A percentile compares a stretch with the other conserved stretches of the same genome.
phyloP scores from a whole-genome alignment of 179 eudicot genomes.

The Dionaea muscipula region DNA sequence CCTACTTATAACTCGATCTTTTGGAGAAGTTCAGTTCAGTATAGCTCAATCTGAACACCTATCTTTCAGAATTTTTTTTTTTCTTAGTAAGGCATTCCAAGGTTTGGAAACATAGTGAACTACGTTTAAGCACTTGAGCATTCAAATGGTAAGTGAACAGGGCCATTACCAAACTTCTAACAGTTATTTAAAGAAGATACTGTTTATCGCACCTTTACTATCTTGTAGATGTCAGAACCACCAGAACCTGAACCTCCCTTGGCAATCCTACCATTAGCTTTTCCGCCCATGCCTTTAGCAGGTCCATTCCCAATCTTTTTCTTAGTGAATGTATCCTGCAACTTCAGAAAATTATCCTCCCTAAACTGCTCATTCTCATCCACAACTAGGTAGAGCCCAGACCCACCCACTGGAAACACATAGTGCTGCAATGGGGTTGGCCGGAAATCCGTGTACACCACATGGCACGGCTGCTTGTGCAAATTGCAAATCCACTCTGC shows the following conservation, averaged over 20 bases:
- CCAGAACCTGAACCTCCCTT: slow-evolving; percentile 66
- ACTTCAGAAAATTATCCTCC: slow-evolving; percentile 79
- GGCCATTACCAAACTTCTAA: neutral
- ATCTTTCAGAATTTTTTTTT: too few species aligned
- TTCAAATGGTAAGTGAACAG: too few species aligned
- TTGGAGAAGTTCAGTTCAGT: too few species aligned
- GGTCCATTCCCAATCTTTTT: slow-evolving; percentile 33
- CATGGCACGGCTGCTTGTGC: slow-evolving; percentile 96
- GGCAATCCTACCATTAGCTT: slow-evolving; percentile 64
- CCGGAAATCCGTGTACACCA: slow-evolving; percentile 89
- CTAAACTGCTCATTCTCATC: slow-evolving; percentile 95
- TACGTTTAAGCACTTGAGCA: too few species aligned
- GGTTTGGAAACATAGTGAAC: too few species aligned
- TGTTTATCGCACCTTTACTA: slow-evolving; percentile 54
- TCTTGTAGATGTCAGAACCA: slow-evolving; percentile 89
- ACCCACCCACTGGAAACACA: slow-evolving; percentile 82
- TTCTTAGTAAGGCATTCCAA: too few species aligned
- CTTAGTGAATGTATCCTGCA: slow-evolving; percentile 74
- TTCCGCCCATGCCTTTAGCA: slow-evolving; percentile 39
- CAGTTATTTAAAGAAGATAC: neutral
- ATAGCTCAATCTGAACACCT: too few species aligned
- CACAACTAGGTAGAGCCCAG: slow-evolving; percentile 83
- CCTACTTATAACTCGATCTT: too few species aligned
- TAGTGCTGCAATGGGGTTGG: slow-evolving; percentile 96
- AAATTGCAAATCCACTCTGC: slow-evolving; percentile 96